Evolutionary conservation across 805 yeast species (phyloP).

Genomic region (Spathaspora passalidarum): DNA sequence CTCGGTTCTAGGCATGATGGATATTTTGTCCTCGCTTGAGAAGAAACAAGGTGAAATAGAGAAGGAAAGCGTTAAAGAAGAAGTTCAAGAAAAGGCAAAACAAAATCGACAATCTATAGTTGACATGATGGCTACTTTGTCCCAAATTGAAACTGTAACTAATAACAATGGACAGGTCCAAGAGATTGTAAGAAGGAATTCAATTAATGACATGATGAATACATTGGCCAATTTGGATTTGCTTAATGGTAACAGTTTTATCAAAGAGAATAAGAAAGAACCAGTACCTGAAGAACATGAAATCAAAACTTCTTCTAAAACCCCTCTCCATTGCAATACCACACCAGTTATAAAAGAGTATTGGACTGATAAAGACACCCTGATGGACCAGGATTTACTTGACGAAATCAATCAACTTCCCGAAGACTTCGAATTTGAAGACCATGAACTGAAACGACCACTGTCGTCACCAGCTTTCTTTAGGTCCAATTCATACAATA

Average conservation of each 20-base stretch:
- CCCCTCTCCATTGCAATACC: neutral
- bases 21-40: slow-evolving; percentile 1
- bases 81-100: slow-evolving; percentile 7
- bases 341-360: slow-evolving; percentile 9
- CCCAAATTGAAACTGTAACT: slow-evolving; percentile 17
- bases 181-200: slow-evolving; percentile 22
- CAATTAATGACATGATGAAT: slow-evolving; percentile 32
- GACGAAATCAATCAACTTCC: slow-evolving; percentile 37
- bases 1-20: slow-evolving; percentile 6
- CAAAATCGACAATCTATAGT: slow-evolving; percentile 16
- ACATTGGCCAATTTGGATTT: slow-evolving; percentile 15
- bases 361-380: slow-evolving; percentile 8
- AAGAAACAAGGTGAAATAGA: neutral
- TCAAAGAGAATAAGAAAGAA: neutral
- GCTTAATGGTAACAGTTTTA: neutral
- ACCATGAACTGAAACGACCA: slow-evolving; percentile 13
- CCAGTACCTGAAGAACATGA: neutral
- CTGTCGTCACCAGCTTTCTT: slow-evolving; percentile 14
- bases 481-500: slow-evolving; percentile 39
- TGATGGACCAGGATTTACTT: slow-evolving; percentile 26
- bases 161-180: too few relatives aligned
- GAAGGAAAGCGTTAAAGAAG: slow-evolving; percentile 1
- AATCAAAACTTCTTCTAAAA: too few relatives aligned
- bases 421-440: slow-evolving; percentile 38
- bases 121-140: slow-evolving; percentile 27